phyloP scores from a whole-genome alignment of 345 rosid genomes.

The Heritiera littoralis region DNA sequence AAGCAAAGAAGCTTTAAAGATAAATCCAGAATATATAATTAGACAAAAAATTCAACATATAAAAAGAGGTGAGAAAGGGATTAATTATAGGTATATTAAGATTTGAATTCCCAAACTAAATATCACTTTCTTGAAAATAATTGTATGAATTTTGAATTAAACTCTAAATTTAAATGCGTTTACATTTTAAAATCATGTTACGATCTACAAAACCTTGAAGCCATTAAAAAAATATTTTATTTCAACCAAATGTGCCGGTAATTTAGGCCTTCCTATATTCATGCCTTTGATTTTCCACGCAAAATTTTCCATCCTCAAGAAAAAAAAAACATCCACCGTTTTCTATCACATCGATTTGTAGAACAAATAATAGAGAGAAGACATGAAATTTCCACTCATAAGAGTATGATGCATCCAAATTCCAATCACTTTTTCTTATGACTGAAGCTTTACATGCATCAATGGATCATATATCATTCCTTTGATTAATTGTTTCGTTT shows the following conservation, averaged over 20 bases:
- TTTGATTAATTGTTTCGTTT: not conserved
- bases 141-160: too few relatives aligned
- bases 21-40: too few relatives aligned
- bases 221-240: not conserved
- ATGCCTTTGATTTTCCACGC: conserved; percentile 18
- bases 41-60: too few relatives aligned
- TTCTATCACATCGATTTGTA: conserved; percentile 7
- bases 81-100: too few relatives aligned
- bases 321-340: not conserved
- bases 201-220: too few relatives aligned
- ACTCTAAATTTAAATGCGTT: not conserved
- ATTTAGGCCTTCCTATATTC: not conserved
- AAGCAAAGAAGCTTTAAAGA: too few relatives aligned
- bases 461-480: not conserved
- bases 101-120: too few relatives aligned
- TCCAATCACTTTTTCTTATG: not conserved
- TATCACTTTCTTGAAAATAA: too few relatives aligned
- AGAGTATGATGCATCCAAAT: not conserved
- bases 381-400: not conserved
- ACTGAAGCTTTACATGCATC: not conserved
- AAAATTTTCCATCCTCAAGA: too few relatives aligned
- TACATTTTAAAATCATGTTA: not conserved
- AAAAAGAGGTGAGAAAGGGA: too few relatives aligned
- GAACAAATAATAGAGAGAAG: not conserved
- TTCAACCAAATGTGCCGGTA: conserved; percentile 1